phyloP scores from a whole-genome alignment of 106 monocot species.

The Dioscorea zingiberensis region DNA sequence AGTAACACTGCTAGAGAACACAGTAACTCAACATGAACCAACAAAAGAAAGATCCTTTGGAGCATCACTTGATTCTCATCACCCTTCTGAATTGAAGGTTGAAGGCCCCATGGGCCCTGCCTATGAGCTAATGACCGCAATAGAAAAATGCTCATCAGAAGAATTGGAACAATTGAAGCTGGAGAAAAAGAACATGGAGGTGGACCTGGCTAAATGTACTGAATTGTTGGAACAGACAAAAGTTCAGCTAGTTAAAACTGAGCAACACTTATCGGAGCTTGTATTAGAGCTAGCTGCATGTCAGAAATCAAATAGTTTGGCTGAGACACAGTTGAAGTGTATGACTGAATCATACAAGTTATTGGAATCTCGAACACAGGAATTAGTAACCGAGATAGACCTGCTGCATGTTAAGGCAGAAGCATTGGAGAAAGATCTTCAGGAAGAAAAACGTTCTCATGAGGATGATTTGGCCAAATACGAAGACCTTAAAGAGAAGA shows the following conservation, averaged over 20 bases:
- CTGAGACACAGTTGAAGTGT: constrained; percentile 92
- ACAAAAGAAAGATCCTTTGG: constrained; percentile 23
- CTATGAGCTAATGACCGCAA: constrained; percentile 33
- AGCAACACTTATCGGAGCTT: constrained; percentile 38
- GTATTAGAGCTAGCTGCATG: constrained; percentile 45
- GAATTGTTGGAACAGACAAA: constrained; percentile 46
- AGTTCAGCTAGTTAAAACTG: constrained; percentile 42
- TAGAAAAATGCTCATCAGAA: constrained; percentile 26
- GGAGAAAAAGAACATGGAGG: constrained; percentile 56
- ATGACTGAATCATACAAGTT: constrained; percentile 91
- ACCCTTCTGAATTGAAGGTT: constrained; percentile 36
- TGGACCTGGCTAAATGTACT: constrained; percentile 51
- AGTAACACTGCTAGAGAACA: constrained; percentile 74
- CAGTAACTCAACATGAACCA: constrained; percentile 30
- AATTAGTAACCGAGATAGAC: constrained; percentile 59
- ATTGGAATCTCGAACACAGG: constrained; percentile 49
- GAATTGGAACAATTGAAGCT: constrained; percentile 66
- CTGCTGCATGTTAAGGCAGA: constrained; percentile 43
- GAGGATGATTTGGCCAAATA: constrained; percentile 55
- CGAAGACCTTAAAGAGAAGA: constrained; percentile 62
- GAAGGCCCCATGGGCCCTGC: constrained; percentile 22
- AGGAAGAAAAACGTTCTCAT: constrained; percentile 57
- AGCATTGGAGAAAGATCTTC: constrained; percentile 50
- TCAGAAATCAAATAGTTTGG: constrained; percentile 75
- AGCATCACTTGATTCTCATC: constrained; percentile 14